Evolutionary conservation across 257 asterid genomes (phyloP), one percentile per base, ranked within the genome.

Genomic region (Ocimum tenuiflorum): DNA sequence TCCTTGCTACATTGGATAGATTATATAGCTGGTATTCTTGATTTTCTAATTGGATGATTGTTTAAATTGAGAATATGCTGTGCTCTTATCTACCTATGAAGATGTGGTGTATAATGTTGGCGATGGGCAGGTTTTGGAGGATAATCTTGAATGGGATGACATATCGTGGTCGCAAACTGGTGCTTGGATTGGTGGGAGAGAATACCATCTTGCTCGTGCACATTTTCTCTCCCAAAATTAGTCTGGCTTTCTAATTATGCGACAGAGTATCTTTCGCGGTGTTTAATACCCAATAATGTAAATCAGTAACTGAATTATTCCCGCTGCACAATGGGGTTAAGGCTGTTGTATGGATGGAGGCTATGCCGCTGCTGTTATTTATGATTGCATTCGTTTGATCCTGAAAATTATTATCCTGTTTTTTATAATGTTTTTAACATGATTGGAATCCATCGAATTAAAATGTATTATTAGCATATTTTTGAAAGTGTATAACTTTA

Each of bases 41-140:
- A 4, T 27, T 55, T 42, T 46, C 33, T n/a, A 27, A 10, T 45
- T 46, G 20, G 58, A 47, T 47, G 3, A 22, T 31, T 31, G 46
- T 27, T n/a, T n/a, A n/a, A n/a, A n/a, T n/a, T n/a, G n/a, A n/a
- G n/a, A n/a, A n/a, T n/a, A n/a, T n/a, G n/a, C n/a, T n/a, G n/a
- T n/a, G n/a, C n/a, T n/a, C n/a, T n/a, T n/a, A n/a, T n/a, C n/a
- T n/a, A n/a, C n/a, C n/a, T n/a, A n/a, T n/a, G n/a, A n/a, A n/a
- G n/a, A n/a, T n/a, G n/a, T 38, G 35, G 23, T 29, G 6, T 71
- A 14, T 53, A 56, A 29, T 55, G 51, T 63, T 65, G 56, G 20
- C 20, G n/a, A n/a, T n/a, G n/a, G n/a, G n/a, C 82, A 92, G 99
- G 87, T 89, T 76, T 43, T 92, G 91, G 96, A 79, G 75, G 94